A percentile compares a stretch with the other conserved stretches of the same genome.
Evolutionary conservation across 2,329 filamentous ascomycete species (phyloP).

Genomic region (Aspergillus sp.): DNA sequence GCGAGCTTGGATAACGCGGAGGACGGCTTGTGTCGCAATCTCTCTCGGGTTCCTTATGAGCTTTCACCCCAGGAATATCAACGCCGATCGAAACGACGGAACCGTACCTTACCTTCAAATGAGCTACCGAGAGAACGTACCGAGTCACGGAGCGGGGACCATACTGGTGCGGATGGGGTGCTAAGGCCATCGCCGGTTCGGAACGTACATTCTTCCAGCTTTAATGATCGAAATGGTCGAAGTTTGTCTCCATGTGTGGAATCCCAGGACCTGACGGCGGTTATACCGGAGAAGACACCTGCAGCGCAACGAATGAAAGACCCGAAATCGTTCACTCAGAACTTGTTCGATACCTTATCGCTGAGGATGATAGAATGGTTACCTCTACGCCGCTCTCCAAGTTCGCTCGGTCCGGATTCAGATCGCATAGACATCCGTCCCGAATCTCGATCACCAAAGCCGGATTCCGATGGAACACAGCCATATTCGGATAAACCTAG

Average conservation of each 20-base stretch:
- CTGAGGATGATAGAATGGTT: conserved; percentile 51
- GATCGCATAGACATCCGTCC: conserved; percentile 9
- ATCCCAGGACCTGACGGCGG: conserved; percentile 10
- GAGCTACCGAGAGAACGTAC: conserved; percentile 8
- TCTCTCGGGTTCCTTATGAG: conserved; percentile 32
- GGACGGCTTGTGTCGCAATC: conserved; percentile 63
- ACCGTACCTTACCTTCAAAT: conserved; percentile 28
- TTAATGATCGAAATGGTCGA: background rate
- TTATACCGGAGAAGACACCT: conserved; percentile 23
- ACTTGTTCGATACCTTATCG: conserved; percentile 52
- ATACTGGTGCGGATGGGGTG: background rate
- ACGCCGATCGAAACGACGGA: conserved; percentile 35
- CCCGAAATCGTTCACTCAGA: conserved; percentile 63
- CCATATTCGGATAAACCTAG: conserved; percentile 12
- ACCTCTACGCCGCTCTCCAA: conserved; percentile 39
- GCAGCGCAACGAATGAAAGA: conserved; percentile 50
- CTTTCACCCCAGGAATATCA: conserved; percentile 27
- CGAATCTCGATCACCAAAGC: conserved; percentile 16
- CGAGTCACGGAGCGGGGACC: background rate
- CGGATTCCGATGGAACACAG: conserved; percentile 12
- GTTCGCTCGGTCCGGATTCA: conserved; percentile 20
- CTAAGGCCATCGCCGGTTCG: background rate
- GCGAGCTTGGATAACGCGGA: conserved; percentile 79
- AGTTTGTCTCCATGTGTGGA: background rate
- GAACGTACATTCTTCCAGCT: background rate